Evolutionary conservation across 2,329 filamentous ascomycete species (phyloP).

Genomic region (Emergomyces pasteurianus): DNA sequence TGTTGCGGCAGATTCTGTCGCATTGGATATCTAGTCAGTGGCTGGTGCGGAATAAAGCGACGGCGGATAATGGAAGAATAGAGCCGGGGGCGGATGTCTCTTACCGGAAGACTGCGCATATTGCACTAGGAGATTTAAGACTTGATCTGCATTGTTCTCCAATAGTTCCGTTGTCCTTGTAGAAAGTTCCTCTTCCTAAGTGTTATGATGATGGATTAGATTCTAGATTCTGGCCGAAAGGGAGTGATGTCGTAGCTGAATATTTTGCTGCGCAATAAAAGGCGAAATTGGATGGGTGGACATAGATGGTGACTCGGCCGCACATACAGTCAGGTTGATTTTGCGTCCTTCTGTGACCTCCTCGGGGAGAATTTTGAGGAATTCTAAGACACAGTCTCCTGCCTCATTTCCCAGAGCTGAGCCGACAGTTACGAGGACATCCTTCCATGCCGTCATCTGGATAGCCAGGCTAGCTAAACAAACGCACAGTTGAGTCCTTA

Average conservation of each 20-base stretch:
- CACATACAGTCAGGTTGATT: conserved; percentile 96
- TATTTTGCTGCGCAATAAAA: conserved; percentile 14
- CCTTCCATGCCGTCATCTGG: conserved; percentile 91
- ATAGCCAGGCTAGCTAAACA: conserved; percentile 91
- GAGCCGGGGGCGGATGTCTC: conserved; percentile 6
- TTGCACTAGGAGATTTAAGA: conserved; percentile 74
- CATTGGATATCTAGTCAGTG: conserved; percentile 5
- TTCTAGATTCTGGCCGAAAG: conserved; percentile 19
- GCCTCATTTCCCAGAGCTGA: conserved; percentile 57
- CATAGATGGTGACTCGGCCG: conserved; percentile 37
- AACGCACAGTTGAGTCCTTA: conserved; percentile 85
- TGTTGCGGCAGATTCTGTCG: conserved; percentile 58
- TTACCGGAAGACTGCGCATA: conserved; percentile 86
- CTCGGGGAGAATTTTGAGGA: conserved; percentile 90
- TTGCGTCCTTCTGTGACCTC: conserved; percentile 99
- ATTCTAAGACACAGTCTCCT: conserved; percentile 83
- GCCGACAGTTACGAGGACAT: conserved; percentile 75
- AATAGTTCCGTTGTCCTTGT: conserved; percentile 78
- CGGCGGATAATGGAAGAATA: background rate
- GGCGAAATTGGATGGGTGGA: conserved; percentile 29
- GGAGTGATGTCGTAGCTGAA: conserved; percentile 8
- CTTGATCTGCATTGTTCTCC: conserved; percentile 78
- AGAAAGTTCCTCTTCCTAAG: conserved; percentile 86
- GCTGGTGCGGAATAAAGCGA: background rate
- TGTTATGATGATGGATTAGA: conserved; percentile 39